phyloP scores from a whole-genome alignment of 768 basidiomycete species.

The Daedaleopsis nitida region DNA sequence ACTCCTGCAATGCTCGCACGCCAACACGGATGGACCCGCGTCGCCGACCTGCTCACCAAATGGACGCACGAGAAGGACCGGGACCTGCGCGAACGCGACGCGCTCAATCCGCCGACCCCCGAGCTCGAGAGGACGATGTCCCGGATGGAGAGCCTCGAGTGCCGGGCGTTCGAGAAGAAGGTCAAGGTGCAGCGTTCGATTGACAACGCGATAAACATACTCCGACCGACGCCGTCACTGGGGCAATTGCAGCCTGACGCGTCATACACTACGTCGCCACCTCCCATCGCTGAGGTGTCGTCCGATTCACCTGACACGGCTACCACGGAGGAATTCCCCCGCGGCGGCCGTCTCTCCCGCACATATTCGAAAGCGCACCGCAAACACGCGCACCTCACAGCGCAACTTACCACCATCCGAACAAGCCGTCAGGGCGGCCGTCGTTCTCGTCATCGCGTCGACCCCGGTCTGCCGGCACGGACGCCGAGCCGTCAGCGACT shows the following conservation, averaged over 20 bases:
- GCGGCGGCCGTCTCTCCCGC: conserved; percentile 72
- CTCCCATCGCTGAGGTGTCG: conserved; percentile 10
- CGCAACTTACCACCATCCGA: conserved; percentile 26
- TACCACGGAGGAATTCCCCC: conserved; percentile 26
- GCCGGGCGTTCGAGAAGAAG: conserved; percentile 33
- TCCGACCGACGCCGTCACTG: conserved; percentile 33
- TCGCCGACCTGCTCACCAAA: conserved; percentile 70
- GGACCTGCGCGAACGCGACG: conserved; percentile 57
- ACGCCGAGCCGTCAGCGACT: conserved; percentile 45
- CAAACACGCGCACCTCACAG: conserved; percentile 16
- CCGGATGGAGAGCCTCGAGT: conserved; percentile 17
- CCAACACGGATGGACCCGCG: conserved; percentile 77
- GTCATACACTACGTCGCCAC: conserved; percentile 23
- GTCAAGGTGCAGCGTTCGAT: conserved; percentile 78
- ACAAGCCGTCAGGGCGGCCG: conserved; percentile 11
- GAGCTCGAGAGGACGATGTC: conserved; percentile 10
- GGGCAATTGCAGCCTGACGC: conserved; percentile 26
- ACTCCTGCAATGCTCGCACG: conserved; percentile 85
- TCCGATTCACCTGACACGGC: conserved; percentile 31
- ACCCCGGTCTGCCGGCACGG: conserved; percentile 75
- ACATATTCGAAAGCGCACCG: conserved; percentile 37
- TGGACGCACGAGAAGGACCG: conserved; percentile 66
- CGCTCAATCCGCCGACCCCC: conserved; percentile 12
- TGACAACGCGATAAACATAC: conserved; percentile 63
- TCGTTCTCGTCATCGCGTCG: conserved; percentile 41